Evolutionary conservation across 106 monocot genomes (phyloP).

Genomic region (Allium cepa): DNA sequence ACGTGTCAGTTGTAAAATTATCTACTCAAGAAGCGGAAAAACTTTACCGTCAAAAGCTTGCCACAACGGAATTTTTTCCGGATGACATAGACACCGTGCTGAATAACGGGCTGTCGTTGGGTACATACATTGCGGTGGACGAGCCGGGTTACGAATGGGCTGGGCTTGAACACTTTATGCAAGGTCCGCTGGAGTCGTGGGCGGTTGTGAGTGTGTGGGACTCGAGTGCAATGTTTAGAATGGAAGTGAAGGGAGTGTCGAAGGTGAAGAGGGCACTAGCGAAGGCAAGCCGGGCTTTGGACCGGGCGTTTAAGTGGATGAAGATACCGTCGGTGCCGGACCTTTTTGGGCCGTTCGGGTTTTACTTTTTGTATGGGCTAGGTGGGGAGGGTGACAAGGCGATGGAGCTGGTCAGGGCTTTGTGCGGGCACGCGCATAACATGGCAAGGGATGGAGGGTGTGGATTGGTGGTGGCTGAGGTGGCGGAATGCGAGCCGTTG

Average conservation of each 20-base stretch:
- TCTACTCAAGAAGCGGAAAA: constrained; percentile 26
- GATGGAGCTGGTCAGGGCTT: constrained; percentile 19
- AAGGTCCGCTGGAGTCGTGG: constrained; percentile 55
- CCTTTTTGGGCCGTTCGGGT: constrained; percentile 77
- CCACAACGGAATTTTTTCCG: constrained; percentile 64
- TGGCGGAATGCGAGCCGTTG: constrained; percentile 47
- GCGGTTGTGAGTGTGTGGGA: constrained; percentile 91
- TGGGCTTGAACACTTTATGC: constrained; percentile 18
- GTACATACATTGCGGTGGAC: constrained; percentile 38
- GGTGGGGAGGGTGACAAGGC: constrained; percentile 53
- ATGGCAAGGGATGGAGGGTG: constrained; percentile 44
- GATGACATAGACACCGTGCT: constrained; percentile 58
- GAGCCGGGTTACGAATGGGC: neutral
- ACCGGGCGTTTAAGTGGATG: constrained; percentile 53
- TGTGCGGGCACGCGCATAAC: constrained; percentile 60
- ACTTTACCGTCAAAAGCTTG: constrained; percentile 40
- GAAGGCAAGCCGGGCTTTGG: constrained; percentile 35
- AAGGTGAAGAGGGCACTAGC: constrained; percentile 26
- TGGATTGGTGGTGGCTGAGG: constrained; percentile 56
- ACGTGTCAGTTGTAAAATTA: constrained; percentile 16
- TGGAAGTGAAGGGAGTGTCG: constrained; percentile 67
- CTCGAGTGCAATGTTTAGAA: constrained; percentile 57
- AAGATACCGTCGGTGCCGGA: constrained; percentile 72
- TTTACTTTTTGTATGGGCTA: constrained; percentile 78
- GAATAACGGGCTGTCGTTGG: constrained; percentile 35